Conservation (phyloP, 345 rosid species). For the Camelina laxa region DNA sequence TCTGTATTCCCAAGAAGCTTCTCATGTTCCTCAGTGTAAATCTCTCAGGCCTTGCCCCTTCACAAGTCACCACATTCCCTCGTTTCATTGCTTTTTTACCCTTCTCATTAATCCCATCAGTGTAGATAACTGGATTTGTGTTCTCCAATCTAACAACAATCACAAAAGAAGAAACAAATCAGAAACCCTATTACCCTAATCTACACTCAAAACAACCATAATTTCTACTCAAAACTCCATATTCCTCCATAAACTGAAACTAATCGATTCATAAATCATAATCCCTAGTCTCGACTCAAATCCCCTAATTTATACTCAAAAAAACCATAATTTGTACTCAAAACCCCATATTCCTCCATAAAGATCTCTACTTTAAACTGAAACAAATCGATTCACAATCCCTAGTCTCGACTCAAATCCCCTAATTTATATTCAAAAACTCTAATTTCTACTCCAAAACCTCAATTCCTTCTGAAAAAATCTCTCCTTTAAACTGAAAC, state of each 20-base stretch:
- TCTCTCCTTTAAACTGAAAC: not conserved
- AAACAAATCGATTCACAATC: not conserved
- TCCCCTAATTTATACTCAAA: not conserved
- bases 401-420: not conserved
- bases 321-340: not conserved
- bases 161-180: not conserved
- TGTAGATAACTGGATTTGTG: slow-evolving; percentile 61
- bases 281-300: not conserved
- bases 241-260: not conserved
- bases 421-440: not conserved
- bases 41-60: slow-evolving; percentile 64
- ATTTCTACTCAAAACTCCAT: not conserved
- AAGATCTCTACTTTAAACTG: not conserved
- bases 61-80: slow-evolving; percentile 39
- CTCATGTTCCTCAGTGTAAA: slow-evolving; percentile 76
- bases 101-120: slow-evolving; percentile 49
- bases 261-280: not conserved
- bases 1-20: slow-evolving; percentile 83
- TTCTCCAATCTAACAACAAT: slow-evolving; percentile 63
- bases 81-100: slow-evolving; percentile 15
- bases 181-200: not conserved
- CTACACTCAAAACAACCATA: not conserved
- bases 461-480: not conserved
- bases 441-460: not conserved
- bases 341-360: not conserved